Base-by-base conservation (phyloP, 1,284 basidiomycete species). In the Rhodotorula sp. region DNA sequence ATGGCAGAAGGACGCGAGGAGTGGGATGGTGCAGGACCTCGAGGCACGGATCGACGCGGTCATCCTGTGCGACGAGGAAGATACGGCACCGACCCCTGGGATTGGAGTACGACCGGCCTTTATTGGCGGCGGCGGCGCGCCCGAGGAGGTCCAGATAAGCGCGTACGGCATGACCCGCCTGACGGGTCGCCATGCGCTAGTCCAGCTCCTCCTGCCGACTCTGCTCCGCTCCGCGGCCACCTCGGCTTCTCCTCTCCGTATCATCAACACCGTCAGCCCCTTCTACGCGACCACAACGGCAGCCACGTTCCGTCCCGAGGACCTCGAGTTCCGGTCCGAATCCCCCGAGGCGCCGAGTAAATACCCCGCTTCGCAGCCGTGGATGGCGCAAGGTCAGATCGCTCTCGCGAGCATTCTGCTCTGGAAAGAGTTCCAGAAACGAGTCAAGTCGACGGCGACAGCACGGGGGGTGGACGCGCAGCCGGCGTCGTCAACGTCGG, bases 31-130 rank as follows among this genome's bases (percentile, higher is more conserved):
- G 16, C 64, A 72, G 7, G 77, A 78, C 31, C 62, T 77, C 58
- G 66, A 74, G 34, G 74, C 72, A 47, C 61, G 69, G 21, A 70
- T 78, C 38, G 77, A 77, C 54, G 75, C 70, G 3, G 52, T 78
- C 61, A 49, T 78, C 28, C 73, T 78, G 49, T 74, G 70, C 59
- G 76, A 77, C 26, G 76, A 70, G 3, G 74, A 72, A 14, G 74
- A 69, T 43, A 18, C 8, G 45, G n/a, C 49, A 23, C 31, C 15
- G 6, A 23, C 2, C 23, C 55, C 14, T 28, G 65, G 57, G 2
- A 59, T 28, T 15, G 71, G 68, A 1, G 26, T 34, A 1, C 3
- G 19, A 3, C 21, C 28, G 5, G 23, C 12, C 2, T 16, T 38
- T 28, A 23, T 16, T 5, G 19, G 26, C 0, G 62, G 58, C 38